Evolutionary conservation across 1,139 yeast genomes (phyloP), one percentile per base, ranked within the genome.

Genomic region (Suhomyces coccinellae): DNA sequence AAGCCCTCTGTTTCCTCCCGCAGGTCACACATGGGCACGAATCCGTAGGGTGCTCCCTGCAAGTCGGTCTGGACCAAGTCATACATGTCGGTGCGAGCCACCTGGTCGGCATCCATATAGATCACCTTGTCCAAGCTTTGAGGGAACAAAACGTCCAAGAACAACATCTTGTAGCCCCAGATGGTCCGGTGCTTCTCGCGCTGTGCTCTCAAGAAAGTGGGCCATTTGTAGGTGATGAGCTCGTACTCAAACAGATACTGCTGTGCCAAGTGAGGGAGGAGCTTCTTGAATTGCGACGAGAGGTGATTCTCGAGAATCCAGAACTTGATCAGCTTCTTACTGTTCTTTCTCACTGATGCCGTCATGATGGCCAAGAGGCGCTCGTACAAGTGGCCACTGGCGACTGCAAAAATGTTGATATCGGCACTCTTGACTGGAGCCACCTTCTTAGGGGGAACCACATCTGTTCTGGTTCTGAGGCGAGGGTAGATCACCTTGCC

Each of bases 111-210:
- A 62, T 88, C 96, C 40, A 93, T 87, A 65, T 87, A 90, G 8
- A 93, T 82, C 2, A 93, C 82, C 48, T 83, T 83, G 3, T 83
- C 80, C 22, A 91, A 71, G 46, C 80, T 80, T 52, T 79, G 83
- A 0, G 99, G 98, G 63, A 93, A 89, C 43, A 93, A 62, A 0
- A 87, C 91, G 65, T 93, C 99, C 50, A 90, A 67, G 53, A 93
- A 90, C 42, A 93, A 67, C 35, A 90, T 85, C 62, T 91, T 91
- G 60, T 86, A 87, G 2, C 93, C 96, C 91, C 96, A 88, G 42
- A 89, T 81, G 3, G 83, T 80, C 51, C 97, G 75, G 57, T 85
- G 90, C 59, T 81, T 81, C 54, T 84, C 90, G 28, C 83, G 63
- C 63, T 93, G 98, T 2, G 74, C 75, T 38, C 95, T 75, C 26